phyloP scores from a whole-genome alignment of 2,329 filamentous ascomycete genomes.

The Macrophomina pseudophaseolina region DNA sequence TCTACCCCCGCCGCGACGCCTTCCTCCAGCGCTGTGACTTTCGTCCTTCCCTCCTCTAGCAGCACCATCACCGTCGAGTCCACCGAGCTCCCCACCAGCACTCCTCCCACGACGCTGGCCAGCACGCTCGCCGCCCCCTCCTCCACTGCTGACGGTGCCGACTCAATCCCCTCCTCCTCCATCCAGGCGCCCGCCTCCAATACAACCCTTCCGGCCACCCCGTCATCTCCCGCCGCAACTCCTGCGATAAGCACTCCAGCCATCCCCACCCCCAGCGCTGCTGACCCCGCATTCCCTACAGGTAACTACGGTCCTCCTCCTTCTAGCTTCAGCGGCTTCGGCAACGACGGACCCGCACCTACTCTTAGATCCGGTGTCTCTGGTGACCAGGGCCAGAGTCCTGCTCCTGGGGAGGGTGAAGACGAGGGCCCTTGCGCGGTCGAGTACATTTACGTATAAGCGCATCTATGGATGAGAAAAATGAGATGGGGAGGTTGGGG shows the following conservation, averaged over 20 bases:
- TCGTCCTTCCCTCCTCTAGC: constrained; percentile 8
- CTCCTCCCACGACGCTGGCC: not conserved
- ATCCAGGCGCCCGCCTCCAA: not conserved
- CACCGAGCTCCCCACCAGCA: not conserved
- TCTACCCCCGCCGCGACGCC: constrained; percentile 4
- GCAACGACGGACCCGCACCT: not conserved
- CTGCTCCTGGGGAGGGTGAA: constrained; percentile 2
- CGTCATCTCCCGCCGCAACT: not conserved
- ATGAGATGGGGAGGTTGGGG: not conserved
- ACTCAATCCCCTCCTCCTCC: not conserved
- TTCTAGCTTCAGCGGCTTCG: not conserved
- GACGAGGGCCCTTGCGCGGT: constrained; percentile 9
- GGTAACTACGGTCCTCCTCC: not conserved
- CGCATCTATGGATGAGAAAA: not conserved
- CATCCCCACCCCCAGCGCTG: constrained; percentile 16
- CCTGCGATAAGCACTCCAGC: constrained; percentile 11
- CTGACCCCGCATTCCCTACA: constrained; percentile 17
- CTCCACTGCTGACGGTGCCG: not conserved
- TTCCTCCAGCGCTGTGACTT: constrained; percentile 17
- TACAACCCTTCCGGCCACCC: not conserved
- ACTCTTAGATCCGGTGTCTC: not conserved
- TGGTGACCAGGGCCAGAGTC: not conserved
- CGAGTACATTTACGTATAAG: constrained; percentile 3
- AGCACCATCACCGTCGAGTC: constrained; percentile 6
- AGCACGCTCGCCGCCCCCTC: not conserved